A percentile compares a stretch with the other conserved stretches of the same genome.
Conservation (phyloP, 805 yeast species). For the Metahyphopichia silvanorum region DNA sequence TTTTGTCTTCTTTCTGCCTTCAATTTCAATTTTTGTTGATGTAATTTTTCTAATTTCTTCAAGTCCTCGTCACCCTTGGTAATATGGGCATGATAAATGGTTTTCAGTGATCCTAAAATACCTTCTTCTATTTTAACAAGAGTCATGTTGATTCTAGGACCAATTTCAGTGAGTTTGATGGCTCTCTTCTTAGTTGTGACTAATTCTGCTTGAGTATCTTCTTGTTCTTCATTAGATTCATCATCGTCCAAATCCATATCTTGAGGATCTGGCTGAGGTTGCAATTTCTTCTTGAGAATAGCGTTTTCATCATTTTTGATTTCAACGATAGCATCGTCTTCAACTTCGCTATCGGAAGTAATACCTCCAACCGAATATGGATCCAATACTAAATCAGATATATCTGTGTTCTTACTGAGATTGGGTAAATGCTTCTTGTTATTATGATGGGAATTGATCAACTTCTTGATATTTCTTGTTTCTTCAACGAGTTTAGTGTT, state of each 20-base stretch:
- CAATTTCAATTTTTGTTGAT: constrained; percentile 55
- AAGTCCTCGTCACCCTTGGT: constrained; percentile 62
- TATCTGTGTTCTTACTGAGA: constrained; percentile 63
- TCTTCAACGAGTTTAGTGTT: constrained; percentile 83
- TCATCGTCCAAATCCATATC: constrained; percentile 13
- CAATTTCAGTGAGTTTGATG: constrained; percentile 86
- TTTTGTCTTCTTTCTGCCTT: constrained; percentile 70
- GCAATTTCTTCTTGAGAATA: constrained; percentile 15
- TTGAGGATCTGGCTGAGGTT: constrained; percentile 16
- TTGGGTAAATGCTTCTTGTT: constrained; percentile 68
- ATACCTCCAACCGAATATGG: constrained; percentile 77
- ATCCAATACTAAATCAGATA: constrained; percentile 79
- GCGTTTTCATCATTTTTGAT: constrained; percentile 30
- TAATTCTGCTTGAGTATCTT: constrained; percentile 10
- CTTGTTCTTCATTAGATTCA: constrained; percentile 9
- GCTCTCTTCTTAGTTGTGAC: constrained; percentile 65
- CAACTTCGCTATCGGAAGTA: constrained; percentile 91
- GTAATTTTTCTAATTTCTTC: constrained; percentile 60
- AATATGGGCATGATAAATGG: constrained; percentile 74
- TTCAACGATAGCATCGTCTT: constrained; percentile 82
- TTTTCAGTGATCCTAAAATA: constrained; percentile 76
- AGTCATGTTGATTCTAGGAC: constrained; percentile 79
- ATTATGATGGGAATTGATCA: constrained; percentile 59
- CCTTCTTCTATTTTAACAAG: constrained; percentile 91
- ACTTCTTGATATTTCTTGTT: constrained; percentile 66